A percentile compares a stretch with the other conserved stretches of the same genome.
phyloP scores from a whole-genome alignment of 2,329 filamentous ascomycete species.

The Pyricularia sp. region DNA sequence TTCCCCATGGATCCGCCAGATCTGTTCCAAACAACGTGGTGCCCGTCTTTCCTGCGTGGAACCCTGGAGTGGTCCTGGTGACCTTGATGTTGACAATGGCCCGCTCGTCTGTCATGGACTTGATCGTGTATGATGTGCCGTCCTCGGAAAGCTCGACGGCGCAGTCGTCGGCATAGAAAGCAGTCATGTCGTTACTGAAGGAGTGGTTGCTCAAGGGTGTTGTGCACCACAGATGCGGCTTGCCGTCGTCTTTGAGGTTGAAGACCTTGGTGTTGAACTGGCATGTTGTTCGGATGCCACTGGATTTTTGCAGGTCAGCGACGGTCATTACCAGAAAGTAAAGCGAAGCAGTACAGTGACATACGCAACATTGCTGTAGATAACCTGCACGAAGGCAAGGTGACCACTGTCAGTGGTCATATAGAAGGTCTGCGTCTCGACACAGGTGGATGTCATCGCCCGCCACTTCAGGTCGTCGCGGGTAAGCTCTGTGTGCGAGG shows the following conservation, averaged over 20 bases:
- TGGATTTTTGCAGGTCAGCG: constrained; percentile 24
- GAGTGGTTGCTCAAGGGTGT: constrained; percentile 69
- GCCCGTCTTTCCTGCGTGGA: constrained; percentile 76
- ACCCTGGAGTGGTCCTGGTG: constrained; percentile 67
- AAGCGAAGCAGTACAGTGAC: constrained; percentile 19
- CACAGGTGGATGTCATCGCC: constrained; percentile 71
- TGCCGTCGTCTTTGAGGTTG: constrained; percentile 55
- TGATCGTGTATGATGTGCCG: constrained; percentile 75
- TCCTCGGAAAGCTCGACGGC: constrained; percentile 81
- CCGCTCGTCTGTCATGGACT: constrained; percentile 73
- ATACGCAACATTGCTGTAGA: constrained; percentile 96
- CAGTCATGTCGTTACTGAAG: constrained; percentile 75
- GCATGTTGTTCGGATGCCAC: constrained; percentile 79
- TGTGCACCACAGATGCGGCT: constrained; percentile 74
- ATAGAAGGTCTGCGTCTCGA: constrained; percentile 96
- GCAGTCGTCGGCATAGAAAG: constrained; percentile 79
- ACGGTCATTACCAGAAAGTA: constrained; percentile 1
- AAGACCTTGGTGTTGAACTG: constrained; percentile 96
- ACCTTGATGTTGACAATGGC: constrained; percentile 82
- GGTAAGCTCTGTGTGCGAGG: constrained; percentile 70
- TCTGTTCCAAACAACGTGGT: constrained; percentile 83
- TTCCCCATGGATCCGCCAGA: constrained; percentile 76
- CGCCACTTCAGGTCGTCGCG: constrained; percentile 77
- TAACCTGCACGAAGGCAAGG: constrained; percentile 76
- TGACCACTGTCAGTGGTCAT: constrained; percentile 70